Base-by-base conservation (phyloP, 2,329 filamentous ascomycete genomes). In the Fusarium cicatricum region DNA sequence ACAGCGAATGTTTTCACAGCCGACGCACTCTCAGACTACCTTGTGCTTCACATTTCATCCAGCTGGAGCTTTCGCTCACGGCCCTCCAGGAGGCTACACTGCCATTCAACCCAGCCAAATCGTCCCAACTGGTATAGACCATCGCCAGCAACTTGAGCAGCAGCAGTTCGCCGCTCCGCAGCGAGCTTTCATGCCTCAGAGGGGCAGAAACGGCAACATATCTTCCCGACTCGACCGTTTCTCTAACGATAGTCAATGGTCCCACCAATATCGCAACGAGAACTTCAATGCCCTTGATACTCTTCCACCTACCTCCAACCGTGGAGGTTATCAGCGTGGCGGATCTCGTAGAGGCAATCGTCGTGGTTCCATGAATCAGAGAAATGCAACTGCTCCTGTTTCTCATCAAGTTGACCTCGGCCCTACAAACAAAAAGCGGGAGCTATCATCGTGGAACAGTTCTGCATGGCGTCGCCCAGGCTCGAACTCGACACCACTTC, bases 361-460 rank as follows among this genome's bases (percentile, higher is more conserved):
- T 21, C 64, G 66, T 16, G 62, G 62, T 16, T 55, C 49, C 4
- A 40, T 62, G 14, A 55, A 53, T 21, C 62, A 62, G 36, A 52
- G 66, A 41, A 67, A 58, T 12, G 55, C 36, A 29, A 67, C 66
- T n/a, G 43, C 61, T 4, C 59, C 67, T 12, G 34, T 47, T 6
- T 21, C 46, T 9, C 57, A 60, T 32, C 51, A 48, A 9, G 48
- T 57, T 12, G 41, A 47, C 11, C 26, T 42, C 15, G 47, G 53
- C 5, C 31, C 43, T 11, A n/a, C 39, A 14, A 47, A 65, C 14
- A 65, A 50, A 43, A 56, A 46, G 49, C 64, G 60, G 26, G 60
- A 64, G 11, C 49, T 32, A 10, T 9, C 31, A 11, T 16, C 53
- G 11, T 66, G 61, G 61, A 65, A 51, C 26, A 60, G 47, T 15